Conservation (phyloP, 257 asterid species). For the Nicotiana attenuata region DNA sequence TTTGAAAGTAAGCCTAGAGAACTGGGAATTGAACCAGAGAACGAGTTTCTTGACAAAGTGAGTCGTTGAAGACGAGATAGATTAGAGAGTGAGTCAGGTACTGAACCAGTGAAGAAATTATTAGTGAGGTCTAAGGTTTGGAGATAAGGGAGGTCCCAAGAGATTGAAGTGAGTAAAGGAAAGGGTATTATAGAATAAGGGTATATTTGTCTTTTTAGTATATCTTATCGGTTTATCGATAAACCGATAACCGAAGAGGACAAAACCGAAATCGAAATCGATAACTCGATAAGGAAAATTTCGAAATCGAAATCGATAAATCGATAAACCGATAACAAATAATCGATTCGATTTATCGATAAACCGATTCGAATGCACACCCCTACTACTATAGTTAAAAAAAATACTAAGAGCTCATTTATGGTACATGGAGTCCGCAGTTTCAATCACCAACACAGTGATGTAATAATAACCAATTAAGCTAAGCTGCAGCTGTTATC, state of each 20-base stretch:
- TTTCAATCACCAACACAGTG: background rate
- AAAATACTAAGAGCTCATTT: background rate
- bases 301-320: too few relatives aligned
- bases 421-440: background rate
- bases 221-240: too few relatives aligned
- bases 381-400: too few relatives aligned
- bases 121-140: slow-evolving; percentile 52
- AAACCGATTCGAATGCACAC: too few relatives aligned
- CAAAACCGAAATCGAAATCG: too few relatives aligned
- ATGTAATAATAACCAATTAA: background rate
- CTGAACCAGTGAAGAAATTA: slow-evolving; percentile 47
- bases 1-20: slow-evolving; percentile 39
- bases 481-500: background rate
- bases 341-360: too few relatives aligned
- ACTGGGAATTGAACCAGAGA: slow-evolving; percentile 49
- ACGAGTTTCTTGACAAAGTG: slow-evolving; percentile 49
- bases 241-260: too few relatives aligned
- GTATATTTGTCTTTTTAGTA: too few relatives aligned
- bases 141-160: slow-evolving; percentile 50
- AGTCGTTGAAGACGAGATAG: slow-evolving; percentile 43
- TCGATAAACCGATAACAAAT: too few relatives aligned
- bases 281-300: too few relatives aligned
- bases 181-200: too few relatives aligned
- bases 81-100: slow-evolving; percentile 51
- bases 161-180: slow-evolving; percentile 30